A percentile compares a stretch with the other conserved stretches of the same genome.
These are phyloP conservation scores for Rhodosporidiobolus odoratus DNA, from an alignment of 768 basidiomycete species.

Conservation along the genomic window DNA sequence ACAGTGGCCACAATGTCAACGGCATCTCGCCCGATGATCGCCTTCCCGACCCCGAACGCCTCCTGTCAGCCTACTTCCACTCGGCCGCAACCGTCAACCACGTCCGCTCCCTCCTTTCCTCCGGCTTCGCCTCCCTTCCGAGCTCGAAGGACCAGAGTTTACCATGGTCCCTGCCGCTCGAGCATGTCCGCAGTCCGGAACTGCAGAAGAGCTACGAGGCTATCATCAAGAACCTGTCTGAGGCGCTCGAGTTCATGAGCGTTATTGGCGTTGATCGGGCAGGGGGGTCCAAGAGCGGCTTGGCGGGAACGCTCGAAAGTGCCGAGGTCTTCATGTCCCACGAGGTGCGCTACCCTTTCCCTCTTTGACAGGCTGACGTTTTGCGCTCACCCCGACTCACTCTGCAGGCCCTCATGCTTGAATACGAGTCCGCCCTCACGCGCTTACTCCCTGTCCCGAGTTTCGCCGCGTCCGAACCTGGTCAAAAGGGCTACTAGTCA, in stretches of 20 bases:
- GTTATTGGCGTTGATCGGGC: constrained; percentile 69
- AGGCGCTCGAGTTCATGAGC: constrained; percentile 86
- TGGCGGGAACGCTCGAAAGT: constrained; percentile 67
- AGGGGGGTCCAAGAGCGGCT: constrained; percentile 58
- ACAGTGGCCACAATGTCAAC: constrained; percentile 92
- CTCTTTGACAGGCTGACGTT: background rate
- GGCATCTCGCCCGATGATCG: constrained; percentile 71
- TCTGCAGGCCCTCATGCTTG: constrained; percentile 76
- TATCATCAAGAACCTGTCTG: constrained; percentile 75
- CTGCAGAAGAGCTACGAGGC: constrained; percentile 70
- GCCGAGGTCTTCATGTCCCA: constrained; percentile 89
- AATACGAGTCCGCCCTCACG: constrained; percentile 88
- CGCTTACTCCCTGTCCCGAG: constrained; percentile 47
- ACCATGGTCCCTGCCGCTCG: constrained; percentile 63
- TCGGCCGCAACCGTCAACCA: constrained; percentile 90
- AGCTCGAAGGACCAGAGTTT: constrained; percentile 4
- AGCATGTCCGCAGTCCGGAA: constrained; percentile 77
- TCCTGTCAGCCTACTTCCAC: constrained; percentile 94
- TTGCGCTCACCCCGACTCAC: background rate
- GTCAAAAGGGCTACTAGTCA: constrained; percentile 28
- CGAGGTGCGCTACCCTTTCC: constrained; percentile 38
- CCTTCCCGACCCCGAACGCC: constrained; percentile 79
- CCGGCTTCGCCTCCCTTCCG: constrained; percentile 79
- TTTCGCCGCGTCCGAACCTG: constrained; percentile 11
- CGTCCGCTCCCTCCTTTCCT: constrained; percentile 76